These are phyloP conservation scores for Bathelium albidoporum DNA, from an alignment of 495 filamentous ascomycete genomes.

Conservation along the genomic window DNA sequence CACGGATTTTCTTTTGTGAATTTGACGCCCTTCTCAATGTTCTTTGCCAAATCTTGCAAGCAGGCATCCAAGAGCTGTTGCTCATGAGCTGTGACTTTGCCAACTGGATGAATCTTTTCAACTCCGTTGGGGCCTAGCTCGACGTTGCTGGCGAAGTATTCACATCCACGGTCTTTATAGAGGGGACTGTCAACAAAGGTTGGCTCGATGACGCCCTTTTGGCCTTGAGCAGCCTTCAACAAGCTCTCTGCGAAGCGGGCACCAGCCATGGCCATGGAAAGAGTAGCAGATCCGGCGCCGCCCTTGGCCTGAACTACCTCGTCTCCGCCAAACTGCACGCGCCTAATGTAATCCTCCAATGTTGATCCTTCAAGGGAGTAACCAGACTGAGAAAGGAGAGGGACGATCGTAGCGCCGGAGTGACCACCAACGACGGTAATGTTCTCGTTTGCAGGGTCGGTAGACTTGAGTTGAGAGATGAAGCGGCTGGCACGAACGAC, in stretches of 20 bases:
- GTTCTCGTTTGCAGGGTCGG: constrained; percentile 83
- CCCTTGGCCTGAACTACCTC: constrained; percentile 99
- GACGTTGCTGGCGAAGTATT: constrained; percentile 90
- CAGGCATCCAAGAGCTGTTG: constrained; percentile 77
- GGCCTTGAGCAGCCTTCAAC: constrained; percentile 81
- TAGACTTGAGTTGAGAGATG: constrained; percentile 82
- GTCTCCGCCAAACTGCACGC: constrained; percentile 98
- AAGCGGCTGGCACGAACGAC: constrained; percentile 96
- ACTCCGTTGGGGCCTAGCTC: constrained; percentile 94
- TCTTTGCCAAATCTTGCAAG: constrained; percentile 81
- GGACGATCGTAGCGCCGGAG: constrained; percentile 96
- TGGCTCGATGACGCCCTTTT: constrained; percentile 92
- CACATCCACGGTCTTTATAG: constrained; percentile 91
- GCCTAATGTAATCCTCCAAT: constrained; percentile 71
- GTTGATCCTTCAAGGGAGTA: constrained; percentile 68
- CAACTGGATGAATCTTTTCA: constrained; percentile 80
- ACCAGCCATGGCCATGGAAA: constrained; percentile 98
- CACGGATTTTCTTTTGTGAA: constrained; percentile 64
- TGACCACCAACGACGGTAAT: constrained; percentile 95
- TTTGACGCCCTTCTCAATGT: constrained; percentile 66
- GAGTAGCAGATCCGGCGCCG: constrained; percentile 93
- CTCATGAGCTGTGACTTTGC: constrained; percentile 72
- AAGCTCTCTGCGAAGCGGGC: constrained; percentile 93
- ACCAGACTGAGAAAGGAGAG: constrained; percentile 87
- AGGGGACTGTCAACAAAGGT: constrained; percentile 94